phyloP scores from a whole-genome alignment of 2,329 filamentous ascomycete genomes.

The Cladosporium sphaerospermum region DNA sequence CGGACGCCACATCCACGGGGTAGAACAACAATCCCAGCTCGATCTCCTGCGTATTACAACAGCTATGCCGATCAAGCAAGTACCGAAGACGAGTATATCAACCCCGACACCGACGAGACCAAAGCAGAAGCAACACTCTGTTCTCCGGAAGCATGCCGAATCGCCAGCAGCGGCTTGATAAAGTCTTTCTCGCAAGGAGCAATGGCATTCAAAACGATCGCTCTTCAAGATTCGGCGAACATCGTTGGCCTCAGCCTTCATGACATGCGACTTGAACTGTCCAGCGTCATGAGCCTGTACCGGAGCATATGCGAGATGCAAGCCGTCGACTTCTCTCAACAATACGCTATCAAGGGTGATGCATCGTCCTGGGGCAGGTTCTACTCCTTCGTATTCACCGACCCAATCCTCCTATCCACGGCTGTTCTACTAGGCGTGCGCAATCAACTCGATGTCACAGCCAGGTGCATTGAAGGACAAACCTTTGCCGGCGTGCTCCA shows the following conservation, averaged over 20 bases:
- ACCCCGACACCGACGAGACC: not conserved
- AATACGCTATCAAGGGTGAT: not conserved
- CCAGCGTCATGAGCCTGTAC: constrained; percentile 6
- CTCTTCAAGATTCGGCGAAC: not conserved
- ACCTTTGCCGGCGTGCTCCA: not conserved
- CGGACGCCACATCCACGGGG: not conserved
- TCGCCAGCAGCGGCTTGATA: not conserved
- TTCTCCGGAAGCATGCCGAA: not conserved
- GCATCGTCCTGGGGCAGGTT: not conserved
- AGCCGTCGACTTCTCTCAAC: not conserved
- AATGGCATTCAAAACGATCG: not conserved
- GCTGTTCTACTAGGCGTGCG: constrained; percentile 5
- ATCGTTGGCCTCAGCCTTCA: not conserved
- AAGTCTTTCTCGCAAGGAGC: constrained; percentile 2
- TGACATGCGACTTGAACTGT: constrained; percentile 1
- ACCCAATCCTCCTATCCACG: constrained; percentile 3
- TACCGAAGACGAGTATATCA: not conserved
- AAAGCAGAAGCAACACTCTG: not conserved
- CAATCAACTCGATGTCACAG: not conserved
- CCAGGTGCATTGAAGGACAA: not conserved
- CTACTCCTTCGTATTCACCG: constrained; percentile 1
- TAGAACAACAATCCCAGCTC: not conserved
- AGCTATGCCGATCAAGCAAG: not conserved
- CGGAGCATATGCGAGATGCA: not conserved
- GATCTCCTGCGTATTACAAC: not conserved